Conservation (phyloP, 2,329 filamentous ascomycete species). For the Exophiala xenobiotica region DNA sequence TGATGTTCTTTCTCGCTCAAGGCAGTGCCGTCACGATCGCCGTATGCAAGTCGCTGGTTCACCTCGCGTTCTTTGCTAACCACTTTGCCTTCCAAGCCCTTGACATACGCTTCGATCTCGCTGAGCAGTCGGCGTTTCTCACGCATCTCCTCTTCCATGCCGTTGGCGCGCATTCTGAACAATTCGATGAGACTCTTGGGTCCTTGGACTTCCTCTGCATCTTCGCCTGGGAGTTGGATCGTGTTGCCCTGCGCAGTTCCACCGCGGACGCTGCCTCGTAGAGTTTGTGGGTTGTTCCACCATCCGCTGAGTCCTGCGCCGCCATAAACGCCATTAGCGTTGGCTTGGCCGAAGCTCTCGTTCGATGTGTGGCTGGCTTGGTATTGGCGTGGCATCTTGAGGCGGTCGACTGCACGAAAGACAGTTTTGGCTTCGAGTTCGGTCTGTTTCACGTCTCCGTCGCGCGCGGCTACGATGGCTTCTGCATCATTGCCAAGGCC, state of each 20-base stretch:
- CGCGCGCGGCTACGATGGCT: constrained; percentile 58
- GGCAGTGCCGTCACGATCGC: constrained; percentile 44
- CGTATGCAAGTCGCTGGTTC: constrained; percentile 60
- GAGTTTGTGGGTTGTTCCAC: constrained; percentile 34
- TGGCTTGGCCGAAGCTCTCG: constrained; percentile 17
- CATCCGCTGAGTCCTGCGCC: constrained; percentile 31
- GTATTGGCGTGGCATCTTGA: constrained; percentile 67
- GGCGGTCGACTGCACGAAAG: constrained; percentile 72
- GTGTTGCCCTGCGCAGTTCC: constrained; percentile 40
- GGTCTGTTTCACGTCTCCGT: constrained; percentile 60
- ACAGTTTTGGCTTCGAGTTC: constrained; percentile 68
- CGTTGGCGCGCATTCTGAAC: constrained; percentile 62
- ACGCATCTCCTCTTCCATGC: constrained; percentile 59
- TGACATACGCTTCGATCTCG: constrained; percentile 65
- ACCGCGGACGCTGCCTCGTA: constrained; percentile 35
- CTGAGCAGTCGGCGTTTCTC: constrained; percentile 59
- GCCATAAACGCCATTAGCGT: constrained; percentile 23
- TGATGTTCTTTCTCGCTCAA: constrained; percentile 45
- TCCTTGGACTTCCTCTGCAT: constrained; percentile 45
- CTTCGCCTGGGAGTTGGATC: constrained; percentile 48
- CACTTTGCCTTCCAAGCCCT: constrained; percentile 59
- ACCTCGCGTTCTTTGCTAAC: constrained; percentile 38
- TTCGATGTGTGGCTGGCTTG: constrained; percentile 46
- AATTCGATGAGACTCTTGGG: constrained; percentile 62
- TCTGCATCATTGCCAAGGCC: constrained; percentile 63